Evolutionary conservation across 306 rosid genomes (phyloP), one percentile per base, ranked within the genome.

Genomic region (Alnus rubra): DNA sequence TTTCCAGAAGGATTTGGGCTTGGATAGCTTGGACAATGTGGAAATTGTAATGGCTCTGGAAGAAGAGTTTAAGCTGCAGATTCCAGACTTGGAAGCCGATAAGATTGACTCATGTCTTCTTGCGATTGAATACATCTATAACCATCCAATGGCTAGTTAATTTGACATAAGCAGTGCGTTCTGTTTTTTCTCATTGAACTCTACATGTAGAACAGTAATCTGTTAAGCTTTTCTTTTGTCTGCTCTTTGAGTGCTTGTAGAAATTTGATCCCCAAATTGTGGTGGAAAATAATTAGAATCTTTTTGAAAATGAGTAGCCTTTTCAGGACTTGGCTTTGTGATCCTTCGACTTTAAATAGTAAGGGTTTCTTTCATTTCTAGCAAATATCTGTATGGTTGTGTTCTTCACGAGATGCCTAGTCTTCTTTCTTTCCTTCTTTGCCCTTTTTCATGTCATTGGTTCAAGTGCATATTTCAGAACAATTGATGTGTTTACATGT

Each of bases 1-100:
- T 90, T 95, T 95, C 81, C 93, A 91, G 82, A 95, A 89, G 58
- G 98, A 95, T 79, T 86, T 95, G 88, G 98, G 96, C 37, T 88
- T 95, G 86, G 98, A 95, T 82, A 95, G 98, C 94, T 88, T 92
- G 91, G 98, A 95, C 84, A 95, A 71, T 14, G 98, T 95, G 90
- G 98, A 95, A 87, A 91, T 92, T 77, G 98, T 95, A 53, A 92
- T 95, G 94, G 98, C 97, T 49, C 82, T 95, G 50, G 98, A 95
- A 84, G 98, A 95, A 77, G 98, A 92, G 87, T 95, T 95, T 95
- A 92, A 95, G 89, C 90, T 92, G 72, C 97, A 95, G 90, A 95
- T 92, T 71, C 98, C 98, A 5, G 97, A 95, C 86, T 78, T 82
- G 87, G 98, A 95, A 85, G 98, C 98, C 23, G 98, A 85, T 82